A percentile compares a stretch with the other conserved stretches of the same genome.
These are phyloP conservation scores for Carpinus viminea DNA, from an alignment of 306 rosid species.

Conservation along the genomic window DNA sequence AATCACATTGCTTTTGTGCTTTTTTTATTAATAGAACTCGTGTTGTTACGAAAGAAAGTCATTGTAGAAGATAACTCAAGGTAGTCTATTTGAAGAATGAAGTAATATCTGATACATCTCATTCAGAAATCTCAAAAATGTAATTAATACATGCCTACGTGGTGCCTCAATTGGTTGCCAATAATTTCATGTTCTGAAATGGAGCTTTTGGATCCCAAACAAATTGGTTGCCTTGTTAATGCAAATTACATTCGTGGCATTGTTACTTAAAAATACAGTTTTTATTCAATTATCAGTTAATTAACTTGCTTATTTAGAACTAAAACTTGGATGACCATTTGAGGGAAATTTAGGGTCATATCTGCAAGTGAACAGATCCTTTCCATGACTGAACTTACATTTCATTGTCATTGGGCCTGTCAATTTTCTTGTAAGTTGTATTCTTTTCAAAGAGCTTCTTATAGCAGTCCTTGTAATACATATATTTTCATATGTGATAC, in stretches of 20 bases:
- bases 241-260: background rate
- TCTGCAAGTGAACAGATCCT: background rate
- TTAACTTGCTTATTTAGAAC: background rate
- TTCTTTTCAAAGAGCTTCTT: background rate
- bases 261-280: background rate
- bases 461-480: background rate
- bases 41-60: background rate
- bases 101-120: background rate
- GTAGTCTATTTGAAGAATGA: too few relatives aligned
- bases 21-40: background rate
- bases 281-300: background rate
- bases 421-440: slow-evolving; percentile 5
- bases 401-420: slow-evolving; percentile 6
- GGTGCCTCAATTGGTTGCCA: background rate
- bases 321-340: background rate
- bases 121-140: background rate
- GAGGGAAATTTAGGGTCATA: background rate
- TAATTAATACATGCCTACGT: background rate
- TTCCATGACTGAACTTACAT: background rate
- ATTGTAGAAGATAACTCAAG: background rate
- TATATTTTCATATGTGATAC: background rate
- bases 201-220: background rate
- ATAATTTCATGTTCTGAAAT: background rate
- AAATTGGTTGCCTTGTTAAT: background rate
- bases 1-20: background rate